Conservation (phyloP, 345 rosid species). For the Salix purpurea region DNA sequence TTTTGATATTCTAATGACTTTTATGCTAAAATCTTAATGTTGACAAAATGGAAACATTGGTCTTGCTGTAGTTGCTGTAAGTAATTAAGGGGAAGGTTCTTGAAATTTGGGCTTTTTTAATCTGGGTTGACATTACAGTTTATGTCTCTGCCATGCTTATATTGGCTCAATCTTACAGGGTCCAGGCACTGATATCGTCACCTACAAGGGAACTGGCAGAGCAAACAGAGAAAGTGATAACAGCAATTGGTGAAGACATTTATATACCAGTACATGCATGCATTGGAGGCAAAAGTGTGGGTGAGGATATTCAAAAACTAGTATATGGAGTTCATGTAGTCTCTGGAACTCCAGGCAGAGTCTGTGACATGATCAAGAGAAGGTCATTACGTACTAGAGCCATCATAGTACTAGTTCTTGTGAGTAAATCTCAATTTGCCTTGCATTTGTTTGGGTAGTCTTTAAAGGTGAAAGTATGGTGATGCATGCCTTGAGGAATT, state of each 20-base stretch:
- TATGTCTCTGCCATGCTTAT: neutral
- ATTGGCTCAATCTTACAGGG: constrained; percentile 37
- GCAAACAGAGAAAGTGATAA: constrained; percentile 81
- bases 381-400: constrained; percentile 90
- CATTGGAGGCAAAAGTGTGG: constrained; percentile 93
- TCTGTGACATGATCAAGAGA: constrained; percentile 97
- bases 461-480: neutral
- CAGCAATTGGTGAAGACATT: constrained; percentile 66
- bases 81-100: neutral
- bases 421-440: constrained; percentile 8
- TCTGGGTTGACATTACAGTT: neutral
- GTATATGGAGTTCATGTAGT: constrained; percentile 70
- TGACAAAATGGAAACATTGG: neutral
- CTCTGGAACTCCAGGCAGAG: constrained; percentile 97
- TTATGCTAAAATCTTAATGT: neutral
- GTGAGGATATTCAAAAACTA: constrained; percentile 86
- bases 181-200: constrained; percentile 89
- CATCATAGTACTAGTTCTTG: constrained; percentile 37
- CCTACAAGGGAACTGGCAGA: constrained; percentile 93
- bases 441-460: neutral
- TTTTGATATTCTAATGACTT: neutral
- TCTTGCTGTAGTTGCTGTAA: neutral
- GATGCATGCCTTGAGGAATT: neutral
- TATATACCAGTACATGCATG: constrained; percentile 84
- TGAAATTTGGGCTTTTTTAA: neutral